Evolutionary conservation across 179 eudicot species (phyloP), one percentile per base, ranked within the genome.

Genomic region (Silene noctiflora): DNA sequence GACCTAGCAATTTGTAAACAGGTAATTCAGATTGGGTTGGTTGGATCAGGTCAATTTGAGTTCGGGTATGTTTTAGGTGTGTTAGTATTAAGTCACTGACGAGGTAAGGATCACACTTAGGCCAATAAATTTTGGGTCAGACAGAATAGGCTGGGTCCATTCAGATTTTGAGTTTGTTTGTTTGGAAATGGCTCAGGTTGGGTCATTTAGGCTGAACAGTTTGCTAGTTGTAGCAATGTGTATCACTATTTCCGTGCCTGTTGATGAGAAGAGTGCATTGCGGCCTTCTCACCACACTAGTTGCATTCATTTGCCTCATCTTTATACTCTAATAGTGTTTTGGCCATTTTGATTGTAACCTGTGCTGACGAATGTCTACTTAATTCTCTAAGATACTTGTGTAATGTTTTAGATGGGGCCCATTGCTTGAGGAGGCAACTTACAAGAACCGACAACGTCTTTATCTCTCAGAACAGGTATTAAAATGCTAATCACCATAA

Each of bases 391-490:
- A 51, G 77, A 67, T 67, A 19, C 13, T 62, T 78, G 46, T 65
- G 17, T 71, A 10, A 74, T 71, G 61, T 72, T 75, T 59, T 71
- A 94, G 98, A 78, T 94, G 98, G 98, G 98, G 98, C 67, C 94
- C 98, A 22, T 86, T 83, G 51, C 60, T 94, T 13, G 98, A 94
- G 74, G 86, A 89, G 85, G 98, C 96, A 16, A 94, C 93, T 60
- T 91, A 90, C 86, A 94, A 92, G 89, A 89, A 81, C 65, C 89
- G 91, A 3, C 98, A 94, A 74, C 91, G 98, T 29, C 92, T 94
- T 65, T 94, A 92, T 80, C 98, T 94, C 68, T 94, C 98, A 13
- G 98, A 94, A 82, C 98, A 90, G 97, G 98, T 81, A 51, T 17
- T 14, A 25, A 12, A 46, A 21, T 20, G 17, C 55, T 24, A 16